Base-by-base conservation (phyloP, 352 stramenopile species). In the Chrysophaeum taylorii region DNA sequence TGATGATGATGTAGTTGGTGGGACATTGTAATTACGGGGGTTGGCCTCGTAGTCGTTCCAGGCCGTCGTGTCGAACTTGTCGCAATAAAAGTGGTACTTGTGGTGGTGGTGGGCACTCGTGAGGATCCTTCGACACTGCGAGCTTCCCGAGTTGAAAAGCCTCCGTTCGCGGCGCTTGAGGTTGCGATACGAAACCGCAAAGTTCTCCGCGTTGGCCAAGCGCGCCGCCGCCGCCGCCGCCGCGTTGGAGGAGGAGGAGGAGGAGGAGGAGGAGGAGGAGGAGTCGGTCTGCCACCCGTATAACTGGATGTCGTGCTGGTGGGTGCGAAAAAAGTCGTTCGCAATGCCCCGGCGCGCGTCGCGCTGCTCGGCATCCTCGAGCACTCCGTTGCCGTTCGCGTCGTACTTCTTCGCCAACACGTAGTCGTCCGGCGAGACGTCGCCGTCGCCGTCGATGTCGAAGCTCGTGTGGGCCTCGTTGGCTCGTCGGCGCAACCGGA, bases 31-130 rank as follows among this genome's bases (percentile, higher is more conserved):
- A 38, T 29, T n/a, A n/a, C 21, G n/a, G 21, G n/a, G 43, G 29
- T 25, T 21, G 35, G 9, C 12, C 18, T 5, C 66, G 25, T 74
- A 78, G 73, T 78, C 73, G 48, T 75, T 78, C 68, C 69, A 78
- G 9, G 73, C 73, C 29, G 71, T 77, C 12, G 73, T 70, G 68
- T 78, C 74, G 53, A 73, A 70, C 67, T 78, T 78, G 74, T 78
- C 68, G 66, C 45, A 67, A 50, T 69, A 78, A 41, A 76, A 78
- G 66, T 78, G 77, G 74, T 78, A 64, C 21, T 72, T 71, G 23
- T 70, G 71, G 43, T 75, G 68, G 15, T 66, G 42, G 23, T 39
- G 31, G 36, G 62, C 69, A 52, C 69, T 57, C 29, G 68, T 70
- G 67, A 79, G 66, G 68, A 62, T 69, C 9, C 68, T 68, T 27